phyloP scores from a whole-genome alignment of 768 basidiomycete species.

The Mycena haematopus region DNA sequence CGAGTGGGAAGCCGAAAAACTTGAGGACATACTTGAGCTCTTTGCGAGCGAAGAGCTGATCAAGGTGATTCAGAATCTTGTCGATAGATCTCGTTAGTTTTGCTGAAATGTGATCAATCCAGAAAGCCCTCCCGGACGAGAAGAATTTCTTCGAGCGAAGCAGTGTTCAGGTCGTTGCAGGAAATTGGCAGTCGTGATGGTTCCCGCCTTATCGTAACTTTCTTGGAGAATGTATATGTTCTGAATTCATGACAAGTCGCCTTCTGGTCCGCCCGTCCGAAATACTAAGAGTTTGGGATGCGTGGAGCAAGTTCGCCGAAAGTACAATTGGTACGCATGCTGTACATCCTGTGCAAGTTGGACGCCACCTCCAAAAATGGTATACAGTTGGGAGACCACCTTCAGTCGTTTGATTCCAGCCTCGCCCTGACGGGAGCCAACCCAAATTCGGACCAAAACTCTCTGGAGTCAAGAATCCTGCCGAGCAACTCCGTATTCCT shows the following conservation, averaged over 20 bases:
- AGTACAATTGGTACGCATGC: too few species aligned
- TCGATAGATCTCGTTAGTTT: not conserved
- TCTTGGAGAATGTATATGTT: too few species aligned
- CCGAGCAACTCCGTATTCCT: not conserved
- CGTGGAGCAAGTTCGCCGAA: too few species aligned
- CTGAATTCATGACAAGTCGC: too few species aligned
- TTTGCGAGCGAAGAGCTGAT: conserved; percentile 12
- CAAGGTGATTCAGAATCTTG: conserved; percentile 1
- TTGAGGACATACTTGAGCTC: conserved; percentile 20
- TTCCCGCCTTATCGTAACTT: too few species aligned
- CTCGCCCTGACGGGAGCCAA: not conserved
- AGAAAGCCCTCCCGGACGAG: conserved; percentile 23
- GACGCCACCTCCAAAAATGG: too few species aligned
- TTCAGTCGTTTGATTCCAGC: not conserved
- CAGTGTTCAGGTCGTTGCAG: conserved; percentile 17
- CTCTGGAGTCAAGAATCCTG: not conserved
- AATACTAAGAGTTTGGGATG: too few species aligned
- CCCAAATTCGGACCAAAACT: not conserved
- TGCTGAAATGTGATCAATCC: not conserved
- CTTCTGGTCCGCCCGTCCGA: too few species aligned
- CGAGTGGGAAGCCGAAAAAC: conserved; percentile 15
- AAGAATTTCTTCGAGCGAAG: conserved; percentile 26
- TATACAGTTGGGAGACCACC: too few species aligned
- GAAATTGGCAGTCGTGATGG: conserved; percentile 6
- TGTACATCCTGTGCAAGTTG: too few species aligned